phyloP scores from a whole-genome alignment of 352 stramenopile genomes.

The Thalassiosira mediterranea region DNA sequence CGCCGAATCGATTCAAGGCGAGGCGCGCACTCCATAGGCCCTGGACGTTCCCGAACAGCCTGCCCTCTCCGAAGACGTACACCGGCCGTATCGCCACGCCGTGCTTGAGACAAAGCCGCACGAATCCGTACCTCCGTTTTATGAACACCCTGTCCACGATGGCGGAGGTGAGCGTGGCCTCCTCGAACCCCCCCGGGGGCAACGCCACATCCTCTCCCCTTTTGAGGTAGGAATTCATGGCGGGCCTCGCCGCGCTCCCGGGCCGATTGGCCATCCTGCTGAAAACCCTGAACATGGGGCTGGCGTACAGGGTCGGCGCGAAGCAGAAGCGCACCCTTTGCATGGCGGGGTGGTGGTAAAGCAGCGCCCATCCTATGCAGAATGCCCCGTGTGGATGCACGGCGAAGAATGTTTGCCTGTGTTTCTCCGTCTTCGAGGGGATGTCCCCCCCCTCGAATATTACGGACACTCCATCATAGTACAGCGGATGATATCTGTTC shows the following conservation, averaged over 20 bases:
- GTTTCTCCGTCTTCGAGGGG: conserved; percentile 11
- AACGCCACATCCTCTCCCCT: conserved; percentile 65
- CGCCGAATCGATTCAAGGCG: conserved; percentile 86
- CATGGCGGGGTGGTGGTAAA: conserved; percentile 51
- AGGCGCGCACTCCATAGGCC: conserved; percentile 86
- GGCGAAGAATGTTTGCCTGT: conserved; percentile 50
- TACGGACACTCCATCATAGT: conserved; percentile 34
- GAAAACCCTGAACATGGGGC: conserved; percentile 46
- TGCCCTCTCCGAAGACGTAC: conserved; percentile 92
- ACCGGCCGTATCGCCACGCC: conserved; percentile 87
- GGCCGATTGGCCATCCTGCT: conserved; percentile 37
- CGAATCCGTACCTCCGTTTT: conserved; percentile 90
- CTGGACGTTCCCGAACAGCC: conserved; percentile 88
- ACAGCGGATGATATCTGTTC: conserved; percentile 29
- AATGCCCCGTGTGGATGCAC: conserved; percentile 70
- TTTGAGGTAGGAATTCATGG: conserved; percentile 57
- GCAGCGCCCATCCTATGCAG: conserved; percentile 57
- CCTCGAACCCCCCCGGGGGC: conserved; percentile 92
- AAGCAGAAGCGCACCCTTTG: conserved; percentile 64
- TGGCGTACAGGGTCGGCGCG: conserved; percentile 47
- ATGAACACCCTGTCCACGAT: conserved; percentile 90
- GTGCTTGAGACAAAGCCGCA: conserved; percentile 91
- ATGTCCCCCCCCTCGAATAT: conserved; percentile 41
- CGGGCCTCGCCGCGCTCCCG: conserved; percentile 24
- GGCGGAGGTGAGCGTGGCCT: conserved; percentile 89